Evolutionary conservation across 179 eudicot species (phyloP), one percentile per base, ranked within the genome.

Genomic region (Spergularia azorica): DNA sequence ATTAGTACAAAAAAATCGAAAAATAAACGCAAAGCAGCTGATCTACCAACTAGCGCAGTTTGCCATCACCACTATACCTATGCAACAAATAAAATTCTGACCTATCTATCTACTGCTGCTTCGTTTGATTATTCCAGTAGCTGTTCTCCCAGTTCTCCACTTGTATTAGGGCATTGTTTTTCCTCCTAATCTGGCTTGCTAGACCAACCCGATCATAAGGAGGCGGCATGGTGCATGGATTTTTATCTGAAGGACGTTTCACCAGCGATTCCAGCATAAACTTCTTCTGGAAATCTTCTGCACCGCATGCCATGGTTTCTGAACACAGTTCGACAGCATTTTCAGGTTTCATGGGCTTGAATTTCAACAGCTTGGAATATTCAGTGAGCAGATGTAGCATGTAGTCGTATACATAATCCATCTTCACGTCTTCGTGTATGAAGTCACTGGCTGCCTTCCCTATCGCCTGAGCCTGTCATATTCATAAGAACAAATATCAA

Each of bases 381-480:
- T 92, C 93, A 8, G 71, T 83, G 60, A 92, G 86, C 63, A 95
- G 81, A 82, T 95, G 97, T 66, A 95, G 83, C 98, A 92, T 92
- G 88, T 95, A 95, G 73, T 95, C 98, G 54, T 92, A 92, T 43
- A 92, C 89, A 39, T 85, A 84, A 62, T 95, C 94, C 96, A 95
- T 95, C 73, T 89, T 89, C 73, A 92, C 39, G 12, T 92, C 93
- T 69, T 91, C 83, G 18, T 82, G 95, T 58, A 91, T 83, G 85
- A 87, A 91, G 21, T 83, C 78, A 67, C 95, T 91, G 14, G 90
- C 92, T 1, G 90, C 84, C 67, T 88, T 91, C 2, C 95, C 98
- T 15, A 95, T 95, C 16, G 71, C 92, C 80, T 87, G 89, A 65
- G 97, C 98, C 98, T 95, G 89, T 46, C 77, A 74, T 20, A 41